These are phyloP conservation scores for Lachancea mirantina DNA, from an alignment of 805 yeast genomes.

Conservation along the genomic window DNA sequence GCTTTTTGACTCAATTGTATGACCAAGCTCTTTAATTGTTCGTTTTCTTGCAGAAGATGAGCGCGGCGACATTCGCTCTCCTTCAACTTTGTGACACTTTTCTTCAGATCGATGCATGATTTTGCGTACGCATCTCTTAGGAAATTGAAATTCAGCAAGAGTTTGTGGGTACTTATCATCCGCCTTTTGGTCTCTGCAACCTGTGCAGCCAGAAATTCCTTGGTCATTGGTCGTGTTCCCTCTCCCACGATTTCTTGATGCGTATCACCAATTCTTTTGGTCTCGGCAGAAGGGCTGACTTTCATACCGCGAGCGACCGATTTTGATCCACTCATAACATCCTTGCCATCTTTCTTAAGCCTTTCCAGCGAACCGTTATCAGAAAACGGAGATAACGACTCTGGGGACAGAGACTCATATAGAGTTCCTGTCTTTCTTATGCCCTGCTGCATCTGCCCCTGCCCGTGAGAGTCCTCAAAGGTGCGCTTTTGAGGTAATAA, in stretches of 20 bases:
- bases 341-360: slow-evolving; percentile 3
- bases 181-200: slow-evolving; percentile 28
- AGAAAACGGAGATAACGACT: slow-evolving; percentile 30
- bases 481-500: no score
- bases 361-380: slow-evolving; percentile 9
- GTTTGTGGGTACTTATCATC: slow-evolving; percentile 29
- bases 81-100: slow-evolving; percentile 28
- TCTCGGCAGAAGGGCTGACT: not conserved
- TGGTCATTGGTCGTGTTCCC: slow-evolving; percentile 20
- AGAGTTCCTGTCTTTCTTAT: slow-evolving; percentile 3
- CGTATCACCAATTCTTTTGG: not conserved
- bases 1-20: slow-evolving; percentile 17
- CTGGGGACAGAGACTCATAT: slow-evolving; percentile 28
- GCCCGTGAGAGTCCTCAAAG: no score
- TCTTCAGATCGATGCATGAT: slow-evolving; percentile 30
- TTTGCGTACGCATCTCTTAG: slow-evolving; percentile 30
- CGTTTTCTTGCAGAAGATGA: slow-evolving; percentile 32
- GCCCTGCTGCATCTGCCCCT: slow-evolving; percentile 1
- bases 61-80: slow-evolving; percentile 35
- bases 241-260: slow-evolving; percentile 2
- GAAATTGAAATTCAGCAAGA: slow-evolving; percentile 27
- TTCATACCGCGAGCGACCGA: not conserved
- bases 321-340: not conserved
- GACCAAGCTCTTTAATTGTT: slow-evolving; percentile 28
- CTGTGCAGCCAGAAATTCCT: slow-evolving; percentile 27